Conservation (phyloP, 2,329 filamentous ascomycete genomes). For the Davidsoniella virescens region DNA sequence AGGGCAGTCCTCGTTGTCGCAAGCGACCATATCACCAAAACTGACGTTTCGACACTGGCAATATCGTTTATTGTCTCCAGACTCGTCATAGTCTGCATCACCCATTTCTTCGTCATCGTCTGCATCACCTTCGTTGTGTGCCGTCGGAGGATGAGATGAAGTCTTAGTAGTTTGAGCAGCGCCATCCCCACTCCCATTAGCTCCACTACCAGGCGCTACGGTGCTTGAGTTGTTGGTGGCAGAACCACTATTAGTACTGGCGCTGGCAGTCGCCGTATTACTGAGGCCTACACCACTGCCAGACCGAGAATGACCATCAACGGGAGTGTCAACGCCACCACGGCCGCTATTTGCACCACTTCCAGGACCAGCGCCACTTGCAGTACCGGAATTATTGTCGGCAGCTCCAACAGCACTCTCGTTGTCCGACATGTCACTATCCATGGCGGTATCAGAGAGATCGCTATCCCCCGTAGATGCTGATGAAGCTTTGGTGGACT, state of each 20-base stretch:
- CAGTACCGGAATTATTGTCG: background rate
- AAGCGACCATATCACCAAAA: slow-evolving; percentile 79
- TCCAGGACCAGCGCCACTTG: slow-evolving; percentile 36
- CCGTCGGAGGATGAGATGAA: slow-evolving; percentile 13
- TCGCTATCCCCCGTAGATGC: slow-evolving; percentile 49
- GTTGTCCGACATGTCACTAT: slow-evolving; percentile 36
- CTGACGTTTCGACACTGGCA: slow-evolving; percentile 71
- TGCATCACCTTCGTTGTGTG: slow-evolving; percentile 23
- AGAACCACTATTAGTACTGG: background rate
- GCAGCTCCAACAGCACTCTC: slow-evolving; percentile 5
- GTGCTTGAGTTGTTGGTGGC: background rate
- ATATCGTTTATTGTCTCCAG: slow-evolving; percentile 64
- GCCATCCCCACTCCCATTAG: background rate
- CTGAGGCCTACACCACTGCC: background rate
- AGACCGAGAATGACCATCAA: background rate
- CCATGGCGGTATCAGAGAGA: slow-evolving; percentile 45
- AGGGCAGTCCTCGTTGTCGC: slow-evolving; percentile 66
- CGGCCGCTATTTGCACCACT: slow-evolving; percentile 19
- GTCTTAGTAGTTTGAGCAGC: background rate
- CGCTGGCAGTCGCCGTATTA: background rate
- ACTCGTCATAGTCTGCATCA: slow-evolving; percentile 49
- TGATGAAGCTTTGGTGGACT: slow-evolving; percentile 41
- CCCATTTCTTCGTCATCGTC: slow-evolving; percentile 41
- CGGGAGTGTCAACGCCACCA: slow-evolving; percentile 15
- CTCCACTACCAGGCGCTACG: slow-evolving; percentile 15